Evolutionary conservation across 2,329 filamentous ascomycete species (phyloP).

Genomic region (Trichoderma pleuroti): DNA sequence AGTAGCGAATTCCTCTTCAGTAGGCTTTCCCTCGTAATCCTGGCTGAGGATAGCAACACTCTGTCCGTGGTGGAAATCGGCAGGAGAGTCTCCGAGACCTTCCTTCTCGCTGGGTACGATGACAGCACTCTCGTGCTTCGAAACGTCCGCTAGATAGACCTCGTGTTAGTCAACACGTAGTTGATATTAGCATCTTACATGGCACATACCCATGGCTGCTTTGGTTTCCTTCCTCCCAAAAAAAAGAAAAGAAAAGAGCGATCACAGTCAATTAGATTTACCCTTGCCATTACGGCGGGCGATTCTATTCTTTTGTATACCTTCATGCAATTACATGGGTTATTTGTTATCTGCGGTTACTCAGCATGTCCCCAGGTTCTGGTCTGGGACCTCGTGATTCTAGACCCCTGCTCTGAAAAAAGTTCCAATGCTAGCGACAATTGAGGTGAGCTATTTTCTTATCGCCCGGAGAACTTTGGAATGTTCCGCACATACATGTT

Average conservation of each 20-base stretch:
- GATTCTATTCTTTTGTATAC: not conserved
- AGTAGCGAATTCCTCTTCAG: slow-evolving; percentile 50
- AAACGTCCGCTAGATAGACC: not conserved
- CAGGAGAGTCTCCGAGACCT: not conserved
- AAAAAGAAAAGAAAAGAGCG: not conserved
- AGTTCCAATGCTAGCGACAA: not conserved
- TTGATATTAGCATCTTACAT: not conserved
- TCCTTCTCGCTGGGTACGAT: not conserved
- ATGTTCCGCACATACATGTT: not conserved
- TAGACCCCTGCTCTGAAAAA: not conserved
- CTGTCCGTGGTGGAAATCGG: not conserved
- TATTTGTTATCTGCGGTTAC: not conserved
- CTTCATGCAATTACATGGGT: not conserved
- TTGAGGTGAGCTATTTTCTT: not conserved
- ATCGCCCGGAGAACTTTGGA: not conserved
- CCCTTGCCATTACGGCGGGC: not conserved
- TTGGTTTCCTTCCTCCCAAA: not conserved
- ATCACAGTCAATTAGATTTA: not conserved
- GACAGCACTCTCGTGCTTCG: not conserved
- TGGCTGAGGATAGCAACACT: not conserved
- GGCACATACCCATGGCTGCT: not conserved
- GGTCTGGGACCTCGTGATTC: slow-evolving; percentile 3
- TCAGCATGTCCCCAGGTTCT: not conserved
- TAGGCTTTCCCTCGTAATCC: slow-evolving; percentile 38
- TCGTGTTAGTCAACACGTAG: not conserved